phyloP scores from a whole-genome alignment of 1,139 yeast genomes.

The Candida pseudoviswanathii region DNA sequence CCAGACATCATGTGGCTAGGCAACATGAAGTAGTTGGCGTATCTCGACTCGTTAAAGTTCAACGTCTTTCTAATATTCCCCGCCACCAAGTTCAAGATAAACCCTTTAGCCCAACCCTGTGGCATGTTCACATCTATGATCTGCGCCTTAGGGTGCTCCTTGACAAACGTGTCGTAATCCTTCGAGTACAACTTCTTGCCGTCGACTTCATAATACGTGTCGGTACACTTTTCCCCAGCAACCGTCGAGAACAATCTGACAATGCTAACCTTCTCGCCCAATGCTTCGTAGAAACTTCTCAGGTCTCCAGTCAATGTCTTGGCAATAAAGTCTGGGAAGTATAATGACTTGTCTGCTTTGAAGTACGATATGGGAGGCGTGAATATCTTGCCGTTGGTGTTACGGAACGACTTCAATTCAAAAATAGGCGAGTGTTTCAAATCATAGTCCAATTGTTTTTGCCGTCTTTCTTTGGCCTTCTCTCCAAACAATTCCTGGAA shows the following conservation, averaged over 20 bases:
- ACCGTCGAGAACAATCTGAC: slow-evolving; percentile 68
- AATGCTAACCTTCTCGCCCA: slow-evolving; percentile 57
- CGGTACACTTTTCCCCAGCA: slow-evolving; percentile 71
- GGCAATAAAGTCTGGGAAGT: slow-evolving; percentile 82
- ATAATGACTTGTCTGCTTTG: slow-evolving; percentile 71
- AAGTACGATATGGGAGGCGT: slow-evolving; percentile 78
- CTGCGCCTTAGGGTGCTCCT: slow-evolving; percentile 56
- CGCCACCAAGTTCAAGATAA: slow-evolving; percentile 57
- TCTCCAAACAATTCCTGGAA: slow-evolving; percentile 32
- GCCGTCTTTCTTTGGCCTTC: slow-evolving; percentile 57
- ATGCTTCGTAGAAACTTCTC: slow-evolving; percentile 33
- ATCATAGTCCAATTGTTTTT: slow-evolving; percentile 64
- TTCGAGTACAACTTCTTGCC: slow-evolving; percentile 37
- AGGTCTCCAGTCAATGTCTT: slow-evolving; percentile 50
- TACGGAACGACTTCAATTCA: slow-evolving; percentile 76
- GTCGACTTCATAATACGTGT: slow-evolving; percentile 55
- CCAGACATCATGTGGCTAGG: slow-evolving; percentile 62
- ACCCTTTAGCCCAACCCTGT: slow-evolving; percentile 68
- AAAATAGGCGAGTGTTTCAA: slow-evolving; percentile 85
- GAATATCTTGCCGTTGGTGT: slow-evolving; percentile 84
- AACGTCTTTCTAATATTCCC: slow-evolving; percentile 42
- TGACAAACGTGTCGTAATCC: slow-evolving; percentile 30
- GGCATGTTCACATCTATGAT: slow-evolving; percentile 75
- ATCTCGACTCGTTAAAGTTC: slow-evolving; percentile 51
- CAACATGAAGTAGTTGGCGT: slow-evolving; percentile 61